Evolutionary conservation across 345 rosid species (phyloP).

Genomic region (Syzygium jambos): DNA sequence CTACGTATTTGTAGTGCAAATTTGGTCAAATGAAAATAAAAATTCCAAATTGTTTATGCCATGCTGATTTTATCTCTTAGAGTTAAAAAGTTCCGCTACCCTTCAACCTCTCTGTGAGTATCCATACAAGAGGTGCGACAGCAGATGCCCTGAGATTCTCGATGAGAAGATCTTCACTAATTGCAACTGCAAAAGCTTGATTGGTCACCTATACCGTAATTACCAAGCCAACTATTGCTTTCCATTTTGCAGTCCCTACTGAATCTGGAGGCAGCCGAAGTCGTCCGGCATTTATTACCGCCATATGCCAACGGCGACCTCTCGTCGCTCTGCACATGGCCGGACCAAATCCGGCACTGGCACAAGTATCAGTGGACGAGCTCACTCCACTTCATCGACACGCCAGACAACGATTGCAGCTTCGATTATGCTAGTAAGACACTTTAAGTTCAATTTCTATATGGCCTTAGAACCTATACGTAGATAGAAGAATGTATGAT

Average conservation of each 20-base stretch:
- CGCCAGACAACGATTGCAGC: slow-evolving; percentile 54
- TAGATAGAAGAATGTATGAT: not conserved
- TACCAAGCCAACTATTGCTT: not conserved
- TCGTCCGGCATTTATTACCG: slow-evolving; percentile 47
- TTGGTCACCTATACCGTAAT: not conserved
- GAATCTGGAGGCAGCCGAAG: slow-evolving; percentile 64
- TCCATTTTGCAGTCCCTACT: slow-evolving; percentile 39
- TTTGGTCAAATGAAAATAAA: not conserved
- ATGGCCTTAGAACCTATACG: not conserved
- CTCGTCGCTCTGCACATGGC: slow-evolving; percentile 60
- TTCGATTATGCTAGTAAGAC: slow-evolving; percentile 42
- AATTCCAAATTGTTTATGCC: not conserved
- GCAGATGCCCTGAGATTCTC: not conserved
- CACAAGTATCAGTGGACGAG: slow-evolving; percentile 65
- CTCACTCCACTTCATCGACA: slow-evolving; percentile 71
- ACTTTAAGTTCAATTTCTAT: not conserved
- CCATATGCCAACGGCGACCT: slow-evolving; percentile 39
- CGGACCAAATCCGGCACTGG: slow-evolving; percentile 80
- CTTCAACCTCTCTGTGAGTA: not conserved
- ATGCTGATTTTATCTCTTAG: not conserved
- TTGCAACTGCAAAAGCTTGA: not conserved
- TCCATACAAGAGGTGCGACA: not conserved
- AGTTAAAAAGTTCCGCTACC: not conserved
- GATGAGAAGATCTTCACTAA: not conserved
- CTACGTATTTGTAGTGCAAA: not conserved